A percentile compares a stretch with the other conserved stretches of the same genome.
Conservation (phyloP, 1,284 basidiomycete genomes). For the Papiliotrema terrestris region DNA sequence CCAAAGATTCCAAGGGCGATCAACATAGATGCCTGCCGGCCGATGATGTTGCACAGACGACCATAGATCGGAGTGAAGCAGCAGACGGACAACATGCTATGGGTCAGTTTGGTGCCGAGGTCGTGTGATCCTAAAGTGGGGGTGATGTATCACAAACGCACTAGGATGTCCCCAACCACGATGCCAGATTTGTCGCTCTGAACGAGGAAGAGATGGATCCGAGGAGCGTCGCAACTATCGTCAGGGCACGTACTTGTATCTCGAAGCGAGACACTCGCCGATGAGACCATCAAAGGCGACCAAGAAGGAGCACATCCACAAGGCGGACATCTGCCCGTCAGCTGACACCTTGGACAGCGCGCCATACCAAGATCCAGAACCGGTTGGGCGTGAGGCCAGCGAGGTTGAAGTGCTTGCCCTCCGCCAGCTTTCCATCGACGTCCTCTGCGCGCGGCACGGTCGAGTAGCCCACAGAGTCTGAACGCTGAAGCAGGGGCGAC, state of each 20-base stretch:
- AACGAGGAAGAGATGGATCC: constrained; percentile 46
- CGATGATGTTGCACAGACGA: constrained; percentile 79
- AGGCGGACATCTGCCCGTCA: constrained; percentile 9
- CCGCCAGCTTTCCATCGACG: not conserved
- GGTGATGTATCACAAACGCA: constrained; percentile 8
- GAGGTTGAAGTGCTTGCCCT: constrained; percentile 20
- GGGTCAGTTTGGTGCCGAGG: not conserved
- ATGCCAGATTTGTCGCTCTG: constrained; percentile 57
- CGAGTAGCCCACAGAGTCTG: not conserved
- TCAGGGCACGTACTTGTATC: not conserved
- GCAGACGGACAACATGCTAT: constrained; percentile 68
- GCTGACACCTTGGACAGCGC: not conserved
- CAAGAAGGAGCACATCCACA: constrained; percentile 53
- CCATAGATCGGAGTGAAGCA: constrained; percentile 89
- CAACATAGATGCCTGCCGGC: constrained; percentile 68
- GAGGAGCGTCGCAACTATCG: constrained; percentile 58
- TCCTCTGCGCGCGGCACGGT: not conserved
- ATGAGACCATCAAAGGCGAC: constrained; percentile 70
- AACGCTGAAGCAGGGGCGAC: not conserved
- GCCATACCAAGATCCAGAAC: constrained; percentile 32
- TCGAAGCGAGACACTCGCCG: constrained; percentile 53
- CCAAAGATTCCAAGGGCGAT: constrained; percentile 76
- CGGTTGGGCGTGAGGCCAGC: constrained; percentile 16
- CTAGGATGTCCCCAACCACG: constrained; percentile 76
- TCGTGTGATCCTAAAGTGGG: not conserved